Evolutionary conservation across 208 protist species (phyloP), one percentile per base, ranked within the genome.

Genomic region (Angomonas ambiguus): DNA sequence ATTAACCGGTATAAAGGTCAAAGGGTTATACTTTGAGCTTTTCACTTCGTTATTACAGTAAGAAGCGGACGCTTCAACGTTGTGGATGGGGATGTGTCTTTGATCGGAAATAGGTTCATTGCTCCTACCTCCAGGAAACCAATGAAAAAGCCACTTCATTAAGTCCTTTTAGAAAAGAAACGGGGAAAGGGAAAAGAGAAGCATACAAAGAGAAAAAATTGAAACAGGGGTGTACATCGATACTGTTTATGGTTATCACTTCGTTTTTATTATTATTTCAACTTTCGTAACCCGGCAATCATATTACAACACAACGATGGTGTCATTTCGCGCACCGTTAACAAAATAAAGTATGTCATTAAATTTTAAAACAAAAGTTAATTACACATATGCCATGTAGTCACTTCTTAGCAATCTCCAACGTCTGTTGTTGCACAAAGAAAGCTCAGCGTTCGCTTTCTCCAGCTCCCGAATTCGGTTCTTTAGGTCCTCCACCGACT

Each of bases 1-100:
- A 56, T 98, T 98, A 30, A 96, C 74, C 20, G 94, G 94, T 1
- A 99, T 58, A 69, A 99, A 99, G 27, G 85, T 98, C 13, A 97
- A 51, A 18, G 96, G 25, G 42, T 85, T 98, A 75, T 98, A 99
- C 79, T 97, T 98, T n/a, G 89, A 81, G 59, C 92, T 98, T 38
- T 31, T 85, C 24, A 98, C 83, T 33, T 65, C 67, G 67, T 98
- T 98, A 69, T 71, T 67, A 51, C 81, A 85, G 66, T 79, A 83
- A 57, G 72, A 59, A 8, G 5, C 49, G 11, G 45, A 25, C 20
- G 28, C 59, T 22, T 34, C 51, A 32, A 71, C 69, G 58, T 80
- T 69, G 42, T 72, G 62, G 18, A 73, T 60, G 16, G 32, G 30
- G 28, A 93, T 71, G 32, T 56, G 66, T 41, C 85, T 72, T 42